These are phyloP conservation scores for Oemleria cerasiformis DNA, from an alignment of 306 rosid species.

Conservation along the genomic window DNA sequence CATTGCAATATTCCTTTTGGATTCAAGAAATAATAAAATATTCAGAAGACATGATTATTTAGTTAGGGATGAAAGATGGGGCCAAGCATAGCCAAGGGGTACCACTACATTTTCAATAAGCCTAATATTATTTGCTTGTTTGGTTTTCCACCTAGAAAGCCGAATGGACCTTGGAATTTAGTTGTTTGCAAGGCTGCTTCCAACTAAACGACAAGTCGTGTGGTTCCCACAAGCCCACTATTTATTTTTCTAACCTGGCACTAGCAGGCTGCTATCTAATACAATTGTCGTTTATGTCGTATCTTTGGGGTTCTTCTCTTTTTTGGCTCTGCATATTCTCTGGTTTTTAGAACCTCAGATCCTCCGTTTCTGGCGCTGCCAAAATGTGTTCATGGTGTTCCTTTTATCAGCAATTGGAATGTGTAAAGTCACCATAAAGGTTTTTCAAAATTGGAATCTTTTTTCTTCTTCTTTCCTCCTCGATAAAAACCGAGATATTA, in stretches of 20 bases:
- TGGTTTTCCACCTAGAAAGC: too few species aligned
- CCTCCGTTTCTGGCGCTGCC: background rate
- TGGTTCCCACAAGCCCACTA: constrained; percentile 8
- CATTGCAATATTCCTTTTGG: too few species aligned
- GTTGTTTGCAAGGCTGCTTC: background rate
- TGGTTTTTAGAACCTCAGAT: background rate
- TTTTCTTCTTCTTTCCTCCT: background rate
- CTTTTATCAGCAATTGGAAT: background rate
- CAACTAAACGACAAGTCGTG: background rate
- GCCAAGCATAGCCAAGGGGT: too few species aligned
- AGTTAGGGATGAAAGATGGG: too few species aligned
- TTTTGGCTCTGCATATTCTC: background rate
- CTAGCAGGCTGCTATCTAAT: background rate
- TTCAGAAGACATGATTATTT: too few species aligned
- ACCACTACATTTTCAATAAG: too few species aligned
- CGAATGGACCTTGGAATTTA: background rate
- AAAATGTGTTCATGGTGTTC: background rate
- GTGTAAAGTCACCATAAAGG: background rate
- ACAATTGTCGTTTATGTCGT: background rate
- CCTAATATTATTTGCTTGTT: too few species aligned
- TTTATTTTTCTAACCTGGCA: background rate
- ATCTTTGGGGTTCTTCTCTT: background rate
- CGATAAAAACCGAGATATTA: too few species aligned
- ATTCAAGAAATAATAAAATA: too few species aligned
- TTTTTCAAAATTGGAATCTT: background rate